phyloP scores from a whole-genome alignment of 108 stramenopile species.

The Nitzschia sp. region DNA sequence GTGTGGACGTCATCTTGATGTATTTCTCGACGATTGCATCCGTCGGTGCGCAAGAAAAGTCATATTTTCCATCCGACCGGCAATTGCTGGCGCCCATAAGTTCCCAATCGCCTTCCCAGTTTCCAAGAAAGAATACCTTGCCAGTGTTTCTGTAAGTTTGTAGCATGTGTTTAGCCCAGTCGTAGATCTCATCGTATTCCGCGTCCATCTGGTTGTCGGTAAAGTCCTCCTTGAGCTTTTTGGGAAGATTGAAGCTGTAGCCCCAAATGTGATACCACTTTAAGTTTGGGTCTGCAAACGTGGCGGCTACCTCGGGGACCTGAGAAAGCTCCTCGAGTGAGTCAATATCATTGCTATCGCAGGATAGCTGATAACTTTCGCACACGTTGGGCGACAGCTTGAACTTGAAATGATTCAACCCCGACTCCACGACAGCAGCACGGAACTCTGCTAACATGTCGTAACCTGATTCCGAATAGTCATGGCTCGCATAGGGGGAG shows the following conservation, averaged over 20 bases:
- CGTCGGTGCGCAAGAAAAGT: neutral
- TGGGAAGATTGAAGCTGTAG: neutral
- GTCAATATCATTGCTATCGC: neutral
- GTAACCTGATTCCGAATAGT: conserved; percentile 3
- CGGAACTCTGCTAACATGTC: conserved; percentile 4
- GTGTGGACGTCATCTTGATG: neutral
- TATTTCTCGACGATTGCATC: neutral
- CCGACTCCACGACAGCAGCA: neutral
- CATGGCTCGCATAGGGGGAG: neutral
- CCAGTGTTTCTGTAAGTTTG: no score
- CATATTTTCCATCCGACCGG: neutral
- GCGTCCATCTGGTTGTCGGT: neutral
- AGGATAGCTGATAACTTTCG: conserved; percentile 4
- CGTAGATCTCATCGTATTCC: conserved; percentile 1
- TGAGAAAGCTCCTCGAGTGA: neutral
- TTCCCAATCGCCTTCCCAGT: conserved; percentile 6
- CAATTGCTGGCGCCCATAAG: neutral
- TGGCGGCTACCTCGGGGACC: neutral
- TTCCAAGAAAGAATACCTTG: no score
- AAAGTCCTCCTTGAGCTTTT: neutral
- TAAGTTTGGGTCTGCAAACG: neutral
- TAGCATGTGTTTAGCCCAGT: neutral
- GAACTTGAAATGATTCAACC: conserved; percentile 6
- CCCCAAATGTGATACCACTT: neutral
- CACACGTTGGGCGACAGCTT: neutral